Base-by-base conservation (phyloP, 2,329 filamentous ascomycete genomes). In the Coniella vitis region DNA sequence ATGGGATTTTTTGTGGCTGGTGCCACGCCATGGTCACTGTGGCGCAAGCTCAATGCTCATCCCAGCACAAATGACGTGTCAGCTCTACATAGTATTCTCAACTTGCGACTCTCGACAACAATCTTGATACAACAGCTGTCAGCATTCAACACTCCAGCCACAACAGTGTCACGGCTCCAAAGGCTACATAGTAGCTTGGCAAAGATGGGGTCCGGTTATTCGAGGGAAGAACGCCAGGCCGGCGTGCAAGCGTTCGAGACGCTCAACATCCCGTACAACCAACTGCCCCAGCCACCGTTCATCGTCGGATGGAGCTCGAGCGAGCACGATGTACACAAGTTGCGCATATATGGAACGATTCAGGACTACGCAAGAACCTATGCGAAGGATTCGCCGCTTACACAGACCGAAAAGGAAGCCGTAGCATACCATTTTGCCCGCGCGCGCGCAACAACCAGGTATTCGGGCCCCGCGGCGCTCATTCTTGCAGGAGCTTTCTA, bases 361-460 rank as follows among this genome's bases (percentile, higher is more conserved):
- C 47, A 48, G 37, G n/a, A 52, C 9, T 52, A 52, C 49, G 29
- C 43, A 10, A 21, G 45, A 13, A 47, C 49, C 4, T 43, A 42
- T 16, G 19, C 31, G 20, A 36, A 42, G 3, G 46, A 44, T 20
- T 36, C 49, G 41, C 46, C 46, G 32, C 51, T 65, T 38, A 61
- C 56, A 9, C 55, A 57, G 20, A 7, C 37, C 14, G 64, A 67
- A 48, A 54, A 58, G 20, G 56, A 61, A 40, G 59, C 56, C 40
- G 47, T 64, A 25, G 52, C 54, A 4, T 54, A 65, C 29, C 52
- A 59, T 44, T 51, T 67, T 19, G 57, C 62, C 38, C 64, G 58
- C n/a, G 4, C 45, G 21, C 16, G 44, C 1, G 44, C 45, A 32
- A 64, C 62, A n/a, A 48, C 62, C 7, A 49, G 60, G 12, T 64